Percentiles rank a stretch among this genome's conserved stretches.
These are phyloP conservation scores for Echites panduratus DNA, from an alignment of 257 asterid species.

Conservation along the genomic window DNA sequence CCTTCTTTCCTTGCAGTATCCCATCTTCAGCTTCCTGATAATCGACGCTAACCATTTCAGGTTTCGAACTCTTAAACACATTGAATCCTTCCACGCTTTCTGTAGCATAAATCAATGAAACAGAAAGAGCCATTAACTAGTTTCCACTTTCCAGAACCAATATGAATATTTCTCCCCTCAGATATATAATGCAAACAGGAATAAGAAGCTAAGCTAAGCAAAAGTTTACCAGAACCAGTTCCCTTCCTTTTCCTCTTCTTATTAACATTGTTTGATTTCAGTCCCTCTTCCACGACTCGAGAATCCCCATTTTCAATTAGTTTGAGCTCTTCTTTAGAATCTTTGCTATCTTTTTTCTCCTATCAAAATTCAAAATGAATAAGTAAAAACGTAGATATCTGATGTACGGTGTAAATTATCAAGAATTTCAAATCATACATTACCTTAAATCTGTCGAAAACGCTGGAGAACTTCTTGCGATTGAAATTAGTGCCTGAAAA, in stretches of 20 bases:
- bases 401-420: neutral
- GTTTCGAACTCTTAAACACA: conserved; percentile 55
- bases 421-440: neutral
- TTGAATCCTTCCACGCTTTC: conserved; percentile 58
- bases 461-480: conserved; percentile 59
- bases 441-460: conserved; percentile 68
- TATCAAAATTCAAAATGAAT: conserved; percentile 18
- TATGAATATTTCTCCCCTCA: neutral
- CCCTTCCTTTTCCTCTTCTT: conserved; percentile 80
- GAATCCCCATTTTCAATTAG: conserved; percentile 30
- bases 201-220: neutral
- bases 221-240: conserved; percentile 33
- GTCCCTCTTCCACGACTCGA: conserved; percentile 25
- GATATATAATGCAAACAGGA: neutral
- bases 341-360: conserved; percentile 42
- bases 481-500: conserved; percentile 66
- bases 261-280: conserved; percentile 13
- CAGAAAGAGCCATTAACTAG: neutral
- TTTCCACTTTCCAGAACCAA: neutral
- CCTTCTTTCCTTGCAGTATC: conserved; percentile 53
- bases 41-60: conserved; percentile 34
- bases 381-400: neutral
- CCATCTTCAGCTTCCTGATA: conserved; percentile 33
- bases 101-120: conserved; percentile 20
- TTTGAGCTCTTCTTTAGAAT: conserved; percentile 25